phyloP scores from a whole-genome alignment of 1,139 yeast genomes.

The Scheffersomyces segobiensis region DNA sequence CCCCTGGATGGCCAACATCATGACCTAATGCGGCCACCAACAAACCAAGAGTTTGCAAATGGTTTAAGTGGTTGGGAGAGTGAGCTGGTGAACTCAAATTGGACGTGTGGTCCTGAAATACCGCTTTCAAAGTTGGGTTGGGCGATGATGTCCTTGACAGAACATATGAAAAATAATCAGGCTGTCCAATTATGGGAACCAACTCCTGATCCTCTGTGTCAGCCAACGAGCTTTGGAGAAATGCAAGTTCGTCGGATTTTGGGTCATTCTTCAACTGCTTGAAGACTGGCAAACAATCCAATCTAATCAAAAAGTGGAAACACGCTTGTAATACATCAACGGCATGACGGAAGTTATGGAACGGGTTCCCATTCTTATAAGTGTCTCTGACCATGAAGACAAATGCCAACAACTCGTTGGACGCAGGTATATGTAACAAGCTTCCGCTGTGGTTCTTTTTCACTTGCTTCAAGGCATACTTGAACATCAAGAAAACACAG shows the following conservation, averaged over 20 bases:
- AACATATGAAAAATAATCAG: constrained; percentile 8
- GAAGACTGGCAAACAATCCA: constrained; percentile 48
- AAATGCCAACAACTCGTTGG: constrained; percentile 55
- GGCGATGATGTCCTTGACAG: constrained; percentile 44
- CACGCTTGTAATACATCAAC: constrained; percentile 94
- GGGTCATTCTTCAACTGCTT: constrained; percentile 37
- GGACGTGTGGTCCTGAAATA: not conserved
- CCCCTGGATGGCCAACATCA: constrained; percentile 96
- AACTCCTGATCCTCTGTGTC: constrained; percentile 9
- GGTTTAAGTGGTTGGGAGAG: constrained; percentile 28
- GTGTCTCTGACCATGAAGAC: constrained; percentile 68
- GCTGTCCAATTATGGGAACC: constrained; percentile 7
- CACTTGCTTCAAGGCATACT: constrained; percentile 44
- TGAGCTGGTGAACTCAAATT: constrained; percentile 5
- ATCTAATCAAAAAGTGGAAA: constrained; percentile 57
- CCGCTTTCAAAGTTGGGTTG: not conserved
- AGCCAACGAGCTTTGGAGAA: constrained; percentile 3
- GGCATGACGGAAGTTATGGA: constrained; percentile 95
- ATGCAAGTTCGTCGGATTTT: constrained; percentile 21
- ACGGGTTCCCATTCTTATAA: constrained; percentile 82
- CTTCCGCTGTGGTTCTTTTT: constrained; percentile 7
- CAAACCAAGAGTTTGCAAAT: constrained; percentile 56
- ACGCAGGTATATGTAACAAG: constrained; percentile 25
- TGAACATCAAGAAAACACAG: constrained; percentile 59
- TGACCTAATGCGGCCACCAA: constrained; percentile 89